Percentiles rank a stretch among this genome's conserved stretches.
Conservation (phyloP, 495 filamentous ascomycete species). For the Apiosordaria backusii region DNA sequence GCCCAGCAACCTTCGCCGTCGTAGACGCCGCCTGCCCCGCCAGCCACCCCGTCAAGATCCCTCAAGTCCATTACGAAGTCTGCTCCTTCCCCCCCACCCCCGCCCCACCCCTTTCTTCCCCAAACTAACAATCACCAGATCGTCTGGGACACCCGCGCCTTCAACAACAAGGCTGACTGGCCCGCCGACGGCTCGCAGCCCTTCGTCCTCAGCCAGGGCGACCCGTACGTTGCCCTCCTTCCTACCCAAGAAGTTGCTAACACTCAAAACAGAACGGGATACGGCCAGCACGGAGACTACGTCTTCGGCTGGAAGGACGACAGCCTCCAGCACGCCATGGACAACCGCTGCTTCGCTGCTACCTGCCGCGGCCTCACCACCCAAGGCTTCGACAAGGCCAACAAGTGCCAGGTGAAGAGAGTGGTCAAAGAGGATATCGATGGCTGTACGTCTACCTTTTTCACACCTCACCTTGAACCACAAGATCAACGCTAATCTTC, state of each 20-base stretch:
- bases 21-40: conserved; percentile 39
- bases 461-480: background rate
- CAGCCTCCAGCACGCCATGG: conserved; percentile 43
- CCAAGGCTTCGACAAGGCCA: conserved; percentile 33
- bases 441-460: conserved; percentile 37
- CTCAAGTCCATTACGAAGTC: conserved; percentile 42
- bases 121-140: too few relatives aligned
- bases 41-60: conserved; percentile 42
- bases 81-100: too few relatives aligned
- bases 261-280: conserved; percentile 41
- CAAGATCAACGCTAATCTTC: background rate
- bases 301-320: conserved; percentile 47
- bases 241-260: too few relatives aligned
- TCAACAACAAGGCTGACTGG: conserved; percentile 40
- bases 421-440: conserved; percentile 38
- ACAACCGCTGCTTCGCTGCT: conserved; percentile 37
- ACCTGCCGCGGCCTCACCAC: conserved; percentile 33
- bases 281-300: conserved; percentile 45
- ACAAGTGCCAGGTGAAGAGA: conserved; percentile 37
- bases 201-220: conserved; percentile 41
- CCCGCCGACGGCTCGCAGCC: conserved; percentile 41
- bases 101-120: too few relatives aligned
- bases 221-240: too few relatives aligned
- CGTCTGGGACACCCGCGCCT: conserved; percentile 37
- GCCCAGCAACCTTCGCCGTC: conserved; percentile 28